phyloP scores from a whole-genome alignment of 106 monocot species.

The Acorus gramineus region DNA sequence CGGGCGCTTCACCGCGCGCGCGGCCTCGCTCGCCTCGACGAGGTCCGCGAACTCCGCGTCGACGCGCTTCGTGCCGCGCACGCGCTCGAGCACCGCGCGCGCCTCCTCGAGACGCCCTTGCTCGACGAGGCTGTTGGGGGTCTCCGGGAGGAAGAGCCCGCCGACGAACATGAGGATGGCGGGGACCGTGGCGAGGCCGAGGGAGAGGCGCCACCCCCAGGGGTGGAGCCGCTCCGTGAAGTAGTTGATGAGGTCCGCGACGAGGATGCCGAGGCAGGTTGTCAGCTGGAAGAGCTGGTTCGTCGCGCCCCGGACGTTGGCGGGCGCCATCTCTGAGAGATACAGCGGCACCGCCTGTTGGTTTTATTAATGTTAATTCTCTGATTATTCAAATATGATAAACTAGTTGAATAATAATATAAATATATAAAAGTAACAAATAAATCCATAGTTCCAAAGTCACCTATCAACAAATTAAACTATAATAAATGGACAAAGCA shows the following conservation, averaged over 20 bases:
- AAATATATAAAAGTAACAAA: too few relatives aligned
- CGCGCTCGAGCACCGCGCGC: slow-evolving; percentile 19
- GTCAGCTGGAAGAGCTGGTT: slow-evolving; percentile 60
- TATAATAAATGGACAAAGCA: too few relatives aligned
- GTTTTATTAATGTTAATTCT: too few relatives aligned
- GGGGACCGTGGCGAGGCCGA: slow-evolving; percentile 41
- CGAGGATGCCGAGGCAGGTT: slow-evolving; percentile 35
- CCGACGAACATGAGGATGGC: slow-evolving; percentile 55
- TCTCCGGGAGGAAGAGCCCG: slow-evolving; percentile 35
- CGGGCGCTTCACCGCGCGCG: slow-evolving; percentile 37
- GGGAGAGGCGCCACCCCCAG: slow-evolving; percentile 70
- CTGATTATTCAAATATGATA: too few relatives aligned
- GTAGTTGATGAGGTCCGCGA: slow-evolving; percentile 58
- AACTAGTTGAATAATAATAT: too few relatives aligned
- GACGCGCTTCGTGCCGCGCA: slow-evolving; percentile 32
- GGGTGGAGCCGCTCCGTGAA: slow-evolving; percentile 48
- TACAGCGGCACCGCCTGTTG: slow-evolving; percentile 64
- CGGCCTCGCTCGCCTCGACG: slow-evolving; percentile 35
- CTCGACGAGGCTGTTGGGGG: slow-evolving; percentile 49
- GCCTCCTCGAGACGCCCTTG: slow-evolving; percentile 37
- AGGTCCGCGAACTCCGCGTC: slow-evolving; percentile 41
- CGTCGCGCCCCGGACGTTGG: slow-evolving; percentile 45
- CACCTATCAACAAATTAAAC: too few relatives aligned
- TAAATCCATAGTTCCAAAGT: too few relatives aligned
- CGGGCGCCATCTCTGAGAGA: slow-evolving; percentile 59